These are phyloP conservation scores for Backusella morwellensis DNA, from an alignment of 192 early-diverging fungal genomes.

Conservation along the genomic window DNA sequence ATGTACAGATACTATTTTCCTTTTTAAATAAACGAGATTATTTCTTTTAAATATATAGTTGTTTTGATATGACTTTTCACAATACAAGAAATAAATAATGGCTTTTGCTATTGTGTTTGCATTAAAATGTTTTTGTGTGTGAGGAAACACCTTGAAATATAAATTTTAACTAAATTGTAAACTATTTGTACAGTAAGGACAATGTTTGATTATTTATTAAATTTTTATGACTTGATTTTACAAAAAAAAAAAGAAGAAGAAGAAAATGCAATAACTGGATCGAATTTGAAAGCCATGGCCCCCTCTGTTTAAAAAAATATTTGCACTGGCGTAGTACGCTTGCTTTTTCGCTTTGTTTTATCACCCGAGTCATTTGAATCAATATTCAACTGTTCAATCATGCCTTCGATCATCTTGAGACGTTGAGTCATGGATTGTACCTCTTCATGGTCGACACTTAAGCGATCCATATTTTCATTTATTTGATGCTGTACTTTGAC, in stretches of 20 bases:
- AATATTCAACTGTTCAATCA: not conserved
- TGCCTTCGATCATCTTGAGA: not conserved
- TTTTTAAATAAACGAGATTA: not conserved
- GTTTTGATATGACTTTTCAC: too few species aligned
- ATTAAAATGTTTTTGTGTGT: too few species aligned
- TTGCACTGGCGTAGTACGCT: not conserved
- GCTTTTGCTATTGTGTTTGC: too few species aligned
- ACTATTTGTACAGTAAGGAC: too few species aligned
- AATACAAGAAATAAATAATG: too few species aligned
- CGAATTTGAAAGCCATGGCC: not conserved
- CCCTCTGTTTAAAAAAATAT: not conserved
- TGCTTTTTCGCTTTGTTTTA: not conserved
- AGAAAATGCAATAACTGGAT: not conserved
- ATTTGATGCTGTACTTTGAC: not conserved
- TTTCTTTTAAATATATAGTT: not conserved
- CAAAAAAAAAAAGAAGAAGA: too few species aligned
- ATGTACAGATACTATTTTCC: not conserved
- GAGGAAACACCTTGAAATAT: too few species aligned
- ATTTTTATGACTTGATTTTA: too few species aligned
- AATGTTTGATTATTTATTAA: not conserved
- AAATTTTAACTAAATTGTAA: too few species aligned
- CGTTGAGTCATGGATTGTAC: not conserved
- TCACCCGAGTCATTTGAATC: not conserved
- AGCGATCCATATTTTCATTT: not conserved
- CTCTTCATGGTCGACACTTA: not conserved